These are phyloP conservation scores for Pleurotus platypus DNA, from an alignment of 768 basidiomycete genomes.

Conservation along the genomic window DNA sequence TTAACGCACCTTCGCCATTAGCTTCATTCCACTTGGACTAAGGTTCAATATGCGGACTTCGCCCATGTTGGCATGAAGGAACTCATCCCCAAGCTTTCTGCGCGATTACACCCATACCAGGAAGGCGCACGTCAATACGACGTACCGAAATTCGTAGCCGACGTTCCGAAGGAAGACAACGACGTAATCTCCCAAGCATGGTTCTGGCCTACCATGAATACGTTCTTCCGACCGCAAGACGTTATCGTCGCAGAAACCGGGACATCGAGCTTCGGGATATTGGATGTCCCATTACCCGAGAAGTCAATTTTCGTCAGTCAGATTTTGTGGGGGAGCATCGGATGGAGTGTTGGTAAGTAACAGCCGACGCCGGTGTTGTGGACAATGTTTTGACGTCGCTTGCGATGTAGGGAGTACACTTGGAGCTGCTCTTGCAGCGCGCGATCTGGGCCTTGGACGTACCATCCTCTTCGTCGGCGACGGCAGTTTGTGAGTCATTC, in stretches of 20 bases:
- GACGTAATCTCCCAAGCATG: slow-evolving; percentile 69
- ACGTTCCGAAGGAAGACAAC: slow-evolving; percentile 47
- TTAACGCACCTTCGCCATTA: slow-evolving; percentile 21
- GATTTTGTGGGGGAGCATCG: slow-evolving; percentile 90
- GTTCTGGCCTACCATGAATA: slow-evolving; percentile 78
- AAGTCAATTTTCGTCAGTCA: slow-evolving; percentile 65
- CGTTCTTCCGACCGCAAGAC: slow-evolving; percentile 70
- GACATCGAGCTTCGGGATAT: slow-evolving; percentile 81
- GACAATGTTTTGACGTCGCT: neutral
- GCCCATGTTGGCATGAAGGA: slow-evolving; percentile 72
- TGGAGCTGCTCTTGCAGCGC: slow-evolving; percentile 78
- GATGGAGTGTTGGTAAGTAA: slow-evolving; percentile 75
- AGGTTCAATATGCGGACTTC: slow-evolving; percentile 62
- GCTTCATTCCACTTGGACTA: slow-evolving; percentile 75
- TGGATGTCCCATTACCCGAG: slow-evolving; percentile 78
- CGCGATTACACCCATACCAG: slow-evolving; percentile 42
- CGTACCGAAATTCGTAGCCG: slow-evolving; percentile 41
- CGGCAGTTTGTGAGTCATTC: slow-evolving; percentile 61
- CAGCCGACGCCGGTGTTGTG: neutral
- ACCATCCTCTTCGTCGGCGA: slow-evolving; percentile 86
- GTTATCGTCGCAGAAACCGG: slow-evolving; percentile 89
- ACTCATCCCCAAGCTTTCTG: slow-evolving; percentile 68
- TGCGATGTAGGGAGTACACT: slow-evolving; percentile 50
- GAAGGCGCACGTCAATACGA: slow-evolving; percentile 34
- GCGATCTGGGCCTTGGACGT: slow-evolving; percentile 56